Percentiles rank a stretch among this genome's conserved stretches.
Conservation (phyloP, 257 asterid genomes). For the Scutellaria baicalensis region DNA sequence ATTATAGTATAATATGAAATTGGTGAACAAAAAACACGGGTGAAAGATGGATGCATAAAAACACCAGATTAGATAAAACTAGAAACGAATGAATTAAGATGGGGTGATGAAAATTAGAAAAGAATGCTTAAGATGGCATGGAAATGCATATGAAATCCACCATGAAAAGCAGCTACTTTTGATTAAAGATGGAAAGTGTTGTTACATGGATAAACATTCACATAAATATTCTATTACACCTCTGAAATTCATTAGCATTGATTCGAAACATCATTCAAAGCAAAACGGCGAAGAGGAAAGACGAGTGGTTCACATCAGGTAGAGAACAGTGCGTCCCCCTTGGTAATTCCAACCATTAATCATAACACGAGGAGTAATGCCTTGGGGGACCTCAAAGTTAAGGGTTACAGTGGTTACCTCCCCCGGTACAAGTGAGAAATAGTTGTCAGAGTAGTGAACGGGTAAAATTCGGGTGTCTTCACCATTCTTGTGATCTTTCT, state of each 20-base stretch:
- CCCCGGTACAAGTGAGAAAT: conserved; percentile 88
- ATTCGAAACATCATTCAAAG: neutral
- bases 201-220: neutral
- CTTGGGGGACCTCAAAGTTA: conserved; percentile 68
- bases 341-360: conserved; percentile 70
- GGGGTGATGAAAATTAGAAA: no score
- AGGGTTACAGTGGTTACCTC: conserved; percentile 59
- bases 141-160: neutral
- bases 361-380: conserved; percentile 46
- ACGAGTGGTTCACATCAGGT: conserved; percentile 8
- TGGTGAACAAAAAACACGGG: no score
- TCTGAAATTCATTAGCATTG: neutral
- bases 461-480: conserved; percentile 80
- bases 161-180: neutral
- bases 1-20: no score
- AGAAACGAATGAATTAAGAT: no score
- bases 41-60: no score
- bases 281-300: neutral
- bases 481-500: conserved; percentile 27
- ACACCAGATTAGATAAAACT: no score
- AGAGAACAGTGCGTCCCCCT: conserved; percentile 29
- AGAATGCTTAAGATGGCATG: no score
- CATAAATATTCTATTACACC: neutral
- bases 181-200: neutral
- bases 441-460: conserved; percentile 91